phyloP scores from a whole-genome alignment of 306 rosid genomes.

The Pterocarpus macrocarpus region DNA sequence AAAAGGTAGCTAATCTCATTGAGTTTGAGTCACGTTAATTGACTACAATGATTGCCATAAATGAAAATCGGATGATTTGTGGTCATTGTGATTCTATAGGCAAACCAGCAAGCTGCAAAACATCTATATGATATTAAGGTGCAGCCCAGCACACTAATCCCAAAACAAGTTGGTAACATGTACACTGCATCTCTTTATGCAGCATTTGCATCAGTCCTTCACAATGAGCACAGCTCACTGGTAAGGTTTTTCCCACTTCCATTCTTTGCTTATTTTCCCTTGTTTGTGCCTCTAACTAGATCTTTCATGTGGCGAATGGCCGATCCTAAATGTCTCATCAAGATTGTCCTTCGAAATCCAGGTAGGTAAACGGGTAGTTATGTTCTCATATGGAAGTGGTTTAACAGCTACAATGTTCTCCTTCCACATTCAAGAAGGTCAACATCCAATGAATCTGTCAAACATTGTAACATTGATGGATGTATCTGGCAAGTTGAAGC shows the following conservation, averaged over 20 bases:
- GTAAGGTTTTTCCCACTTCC: constrained; percentile 47
- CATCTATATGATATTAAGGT: constrained; percentile 70
- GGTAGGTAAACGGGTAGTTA: constrained; percentile 70
- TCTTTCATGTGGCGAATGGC: not conserved
- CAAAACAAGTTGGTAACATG: constrained; percentile 92
- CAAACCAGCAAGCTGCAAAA: constrained; percentile 78
- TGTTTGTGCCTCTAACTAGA: not conserved
- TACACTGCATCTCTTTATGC: constrained; percentile 88
- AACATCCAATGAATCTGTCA: constrained; percentile 73
- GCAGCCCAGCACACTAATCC: constrained; percentile 80
- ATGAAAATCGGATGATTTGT: constrained; percentile 10
- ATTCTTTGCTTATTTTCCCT: not conserved
- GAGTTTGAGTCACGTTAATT: constrained; percentile 5
- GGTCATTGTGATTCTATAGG: constrained; percentile 52
- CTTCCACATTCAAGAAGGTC: constrained; percentile 61
- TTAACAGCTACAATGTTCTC: constrained; percentile 85
- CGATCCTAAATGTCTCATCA: constrained; percentile 21
- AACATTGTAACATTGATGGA: constrained; percentile 73
- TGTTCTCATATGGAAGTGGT: constrained; percentile 95
- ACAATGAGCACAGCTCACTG: constrained; percentile 65
- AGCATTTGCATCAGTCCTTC: constrained; percentile 80
- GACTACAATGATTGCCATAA: constrained; percentile 8
- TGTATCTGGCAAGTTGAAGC: constrained; percentile 75
- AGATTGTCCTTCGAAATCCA: constrained; percentile 47
- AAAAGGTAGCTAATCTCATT: constrained; percentile 64